phyloP scores from a whole-genome alignment of 2,329 filamentous ascomycete genomes.

The Hypoxylon sp. region DNA sequence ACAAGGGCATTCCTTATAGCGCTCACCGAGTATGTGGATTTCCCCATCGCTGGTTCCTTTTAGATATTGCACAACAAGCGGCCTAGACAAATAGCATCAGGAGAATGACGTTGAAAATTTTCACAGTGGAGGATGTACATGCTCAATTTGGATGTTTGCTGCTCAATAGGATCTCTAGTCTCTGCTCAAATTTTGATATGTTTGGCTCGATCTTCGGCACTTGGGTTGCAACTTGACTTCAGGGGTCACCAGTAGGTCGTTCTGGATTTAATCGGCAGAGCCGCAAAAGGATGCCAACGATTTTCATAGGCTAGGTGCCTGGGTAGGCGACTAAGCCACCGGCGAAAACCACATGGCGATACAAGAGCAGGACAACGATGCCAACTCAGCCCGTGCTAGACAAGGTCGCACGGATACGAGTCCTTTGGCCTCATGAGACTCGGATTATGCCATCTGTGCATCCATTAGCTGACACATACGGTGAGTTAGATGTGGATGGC shows the following conservation, averaged over 20 bases:
- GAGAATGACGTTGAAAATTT: background rate
- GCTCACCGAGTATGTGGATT: no score
- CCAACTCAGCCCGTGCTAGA: background rate
- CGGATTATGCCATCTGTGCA: background rate
- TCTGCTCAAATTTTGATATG: background rate
- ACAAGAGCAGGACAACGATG: conserved; percentile 3
- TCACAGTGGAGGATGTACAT: background rate
- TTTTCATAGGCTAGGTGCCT: no score
- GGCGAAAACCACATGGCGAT: conserved; percentile 16
- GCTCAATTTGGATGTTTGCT: conserved; percentile 8
- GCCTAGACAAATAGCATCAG: no score
- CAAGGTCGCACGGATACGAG: conserved; percentile 22
- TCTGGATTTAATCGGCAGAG: background rate
- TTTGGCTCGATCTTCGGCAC: background rate
- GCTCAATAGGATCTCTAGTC: background rate
- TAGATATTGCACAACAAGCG: no score
- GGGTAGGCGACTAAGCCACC: no score
- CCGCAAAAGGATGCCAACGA: conserved; percentile 7
- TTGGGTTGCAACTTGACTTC: background rate
- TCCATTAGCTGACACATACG: background rate
- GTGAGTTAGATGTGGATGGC: background rate
- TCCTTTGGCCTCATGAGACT: background rate
- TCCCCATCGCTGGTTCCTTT: no score
- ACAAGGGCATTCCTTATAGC: no score
- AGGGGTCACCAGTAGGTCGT: background rate